Base-by-base conservation (phyloP, 2,329 filamentous ascomycete species). In the Cercospora zeina region DNA sequence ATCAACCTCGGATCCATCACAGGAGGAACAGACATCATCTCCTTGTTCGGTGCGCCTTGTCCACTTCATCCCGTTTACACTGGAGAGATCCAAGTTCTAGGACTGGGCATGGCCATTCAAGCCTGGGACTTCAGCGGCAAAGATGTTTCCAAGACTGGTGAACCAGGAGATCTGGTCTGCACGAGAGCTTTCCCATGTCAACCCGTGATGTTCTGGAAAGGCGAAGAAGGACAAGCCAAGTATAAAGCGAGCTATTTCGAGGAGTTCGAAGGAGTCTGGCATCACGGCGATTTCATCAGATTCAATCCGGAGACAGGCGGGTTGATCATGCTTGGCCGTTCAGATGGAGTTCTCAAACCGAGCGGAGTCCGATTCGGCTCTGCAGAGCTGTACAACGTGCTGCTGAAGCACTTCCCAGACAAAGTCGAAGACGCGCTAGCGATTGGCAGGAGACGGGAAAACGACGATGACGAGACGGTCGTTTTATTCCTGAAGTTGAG, bases 21-120 rank as follows among this genome's bases (percentile, higher is more conserved):
- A 0, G 95, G 95, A 37, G 95, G 93, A 54, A 97, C 93, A 2
- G 95, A 99, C 74, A 97, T 97, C 70, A 91, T 97, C 67, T 96
- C 93, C 0, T 85, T 97, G 34, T 99, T 97, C 71, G 93, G 93
- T 47, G 88, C 91, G 0, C 90, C 92, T 0, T 93, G 89, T 59
- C 80, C 79, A 1, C 73, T 82, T 3, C 69, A 77, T 7, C 79
- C 80, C 9, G 80, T 82, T 30, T 79, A 80, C 68, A 75, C 77
- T 61, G 80, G 80, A 64, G 80, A 82, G 60, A 81, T 82, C 56
- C 80, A 82, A 69, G 76, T 74, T 14, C 72, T 79, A 0, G 80
- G 80, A 10, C 75, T 82, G 0, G 80, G 80, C 45, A 82, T 82
- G 80, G 78, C 79, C 3, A 78, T 82, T 19, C 76, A 77, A 62